Percentiles rank a stretch among this genome's conserved stretches.
Evolutionary conservation across 2,329 filamentous ascomycete species (phyloP).

Genomic region (Mollisiaceae sp.): DNA sequence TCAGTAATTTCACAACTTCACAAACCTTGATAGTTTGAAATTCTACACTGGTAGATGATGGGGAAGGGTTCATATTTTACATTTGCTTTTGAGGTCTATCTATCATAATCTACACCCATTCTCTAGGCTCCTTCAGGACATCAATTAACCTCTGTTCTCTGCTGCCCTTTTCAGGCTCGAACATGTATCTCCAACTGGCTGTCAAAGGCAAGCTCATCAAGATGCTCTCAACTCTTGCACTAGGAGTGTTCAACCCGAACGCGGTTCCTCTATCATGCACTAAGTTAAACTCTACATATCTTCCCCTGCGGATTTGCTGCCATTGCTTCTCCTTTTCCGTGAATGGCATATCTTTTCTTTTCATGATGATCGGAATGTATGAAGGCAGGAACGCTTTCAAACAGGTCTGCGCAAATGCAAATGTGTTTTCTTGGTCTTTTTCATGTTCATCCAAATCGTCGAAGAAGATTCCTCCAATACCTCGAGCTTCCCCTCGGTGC

Average conservation of each 20-base stretch:
- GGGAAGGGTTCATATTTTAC: neutral
- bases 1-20: neutral
- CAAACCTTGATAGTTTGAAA: neutral
- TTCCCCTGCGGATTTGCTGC: constrained; percentile 93
- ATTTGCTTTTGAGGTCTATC: constrained; percentile 1
- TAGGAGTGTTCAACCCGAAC: constrained; percentile 92
- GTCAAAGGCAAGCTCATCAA: constrained; percentile 95
- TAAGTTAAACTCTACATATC: constrained; percentile 98
- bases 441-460: constrained; percentile 91
- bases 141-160: constrained; percentile 82
- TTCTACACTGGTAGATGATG: neutral
- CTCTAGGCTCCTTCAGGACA: constrained; percentile 66
- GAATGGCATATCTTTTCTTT: constrained; percentile 89
- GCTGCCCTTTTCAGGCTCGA: constrained; percentile 76
- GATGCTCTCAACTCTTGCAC: constrained; percentile 92
- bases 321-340: constrained; percentile 88
- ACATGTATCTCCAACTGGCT: constrained; percentile 96
- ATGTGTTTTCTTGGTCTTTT: constrained; percentile 86
- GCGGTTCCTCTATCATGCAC: constrained; percentile 95
- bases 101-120: constrained; percentile 60
- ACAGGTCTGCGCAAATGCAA: constrained; percentile 86
- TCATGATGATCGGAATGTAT: constrained; percentile 87
- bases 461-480: constrained; percentile 97
- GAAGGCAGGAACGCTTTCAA: constrained; percentile 86
- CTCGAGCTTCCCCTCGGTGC: constrained; percentile 84